phyloP scores from a whole-genome alignment of 805 yeast genomes.

The Monosporozyma aquatica region DNA sequence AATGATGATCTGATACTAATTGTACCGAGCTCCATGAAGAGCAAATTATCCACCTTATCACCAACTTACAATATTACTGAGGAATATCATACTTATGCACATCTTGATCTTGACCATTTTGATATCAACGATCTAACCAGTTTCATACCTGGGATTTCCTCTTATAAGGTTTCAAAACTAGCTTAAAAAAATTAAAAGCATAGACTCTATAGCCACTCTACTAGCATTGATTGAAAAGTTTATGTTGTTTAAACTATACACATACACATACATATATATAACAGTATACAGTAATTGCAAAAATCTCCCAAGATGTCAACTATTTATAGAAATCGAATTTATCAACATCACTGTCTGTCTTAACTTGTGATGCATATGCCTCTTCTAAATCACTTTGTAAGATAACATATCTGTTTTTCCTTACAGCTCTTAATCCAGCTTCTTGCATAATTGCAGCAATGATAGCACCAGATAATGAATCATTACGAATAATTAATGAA shows the following conservation, averaged over 20 bases:
- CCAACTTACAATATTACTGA: constrained; percentile 8
- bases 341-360: constrained; percentile 89
- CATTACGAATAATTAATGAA: constrained; percentile 88
- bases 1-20: constrained; percentile 9
- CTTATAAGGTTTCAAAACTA: constrained; percentile 30
- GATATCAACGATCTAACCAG: constrained; percentile 40
- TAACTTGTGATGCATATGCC: constrained; percentile 94
- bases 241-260: too few relatives aligned
- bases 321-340: constrained; percentile 95
- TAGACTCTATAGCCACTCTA: too few relatives aligned
- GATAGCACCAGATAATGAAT: constrained; percentile 92
- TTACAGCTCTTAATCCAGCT: constrained; percentile 96
- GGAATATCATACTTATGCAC: constrained; percentile 36
- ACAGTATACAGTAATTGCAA: too few relatives aligned
- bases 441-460: constrained; percentile 99
- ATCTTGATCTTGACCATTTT: constrained; percentile 68
- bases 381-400: constrained; percentile 94
- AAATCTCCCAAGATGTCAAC: constrained; percentile 1
- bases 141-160: constrained; percentile 54
- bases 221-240: background rate
- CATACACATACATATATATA: too few relatives aligned
- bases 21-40: constrained; percentile 16
- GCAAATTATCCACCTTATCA: constrained; percentile 1
- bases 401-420: constrained; percentile 95
- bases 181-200: background rate